Evolutionary conservation across 805 yeast genomes (phyloP), one percentile per base, ranked within the genome.

Genomic region (Vanderwaltozyma polyspora): DNA sequence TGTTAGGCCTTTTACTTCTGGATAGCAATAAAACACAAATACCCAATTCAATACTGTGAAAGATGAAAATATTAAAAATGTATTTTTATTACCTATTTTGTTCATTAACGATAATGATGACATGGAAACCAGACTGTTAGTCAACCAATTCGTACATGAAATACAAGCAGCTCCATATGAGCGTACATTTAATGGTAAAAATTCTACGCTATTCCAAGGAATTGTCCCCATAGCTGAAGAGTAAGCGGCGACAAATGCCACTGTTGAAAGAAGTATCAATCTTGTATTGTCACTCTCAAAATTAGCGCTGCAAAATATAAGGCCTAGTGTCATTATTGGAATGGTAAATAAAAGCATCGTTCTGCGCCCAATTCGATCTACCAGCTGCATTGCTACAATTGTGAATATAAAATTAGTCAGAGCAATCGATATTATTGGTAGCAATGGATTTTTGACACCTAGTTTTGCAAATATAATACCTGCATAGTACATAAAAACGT

Each of bases 401-500:
- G 79, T 74, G 31, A 74, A 73, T 3, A 59, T 42, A 43, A 74
- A 73, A 48, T 75, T 75, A 18, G 74, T 70, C 13, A 65, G 48
- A 35, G 79, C 77, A 31, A 74, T 64, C 16, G 68, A 48, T 19
- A 73, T 69, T 6, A 78, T 72, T 3, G 76, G 72, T 28, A 66
- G 50, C 46, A 74, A 61, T n/a, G 79, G 75, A 48, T 73, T 69
- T 10, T 32, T 23, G 4, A 27, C 16, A 3, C 16, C 12, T 8
- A 32, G 12, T 15, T 67, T 63, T 35, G 65, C 51, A 60, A 75
- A 73, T 30, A 75, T 66, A 11, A 76, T 63, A 8, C 79, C 70
- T 5, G 76, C 71, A 46, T 74, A 75, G 53, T 73, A 74, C 68
- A 74, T 72, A 47, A 75, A 72, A 27, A 76, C 73, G 55, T 74